Evolutionary conservation across 2,329 filamentous ascomycete species (phyloP).

Genomic region (Coleophoma eucalyptorum): DNA sequence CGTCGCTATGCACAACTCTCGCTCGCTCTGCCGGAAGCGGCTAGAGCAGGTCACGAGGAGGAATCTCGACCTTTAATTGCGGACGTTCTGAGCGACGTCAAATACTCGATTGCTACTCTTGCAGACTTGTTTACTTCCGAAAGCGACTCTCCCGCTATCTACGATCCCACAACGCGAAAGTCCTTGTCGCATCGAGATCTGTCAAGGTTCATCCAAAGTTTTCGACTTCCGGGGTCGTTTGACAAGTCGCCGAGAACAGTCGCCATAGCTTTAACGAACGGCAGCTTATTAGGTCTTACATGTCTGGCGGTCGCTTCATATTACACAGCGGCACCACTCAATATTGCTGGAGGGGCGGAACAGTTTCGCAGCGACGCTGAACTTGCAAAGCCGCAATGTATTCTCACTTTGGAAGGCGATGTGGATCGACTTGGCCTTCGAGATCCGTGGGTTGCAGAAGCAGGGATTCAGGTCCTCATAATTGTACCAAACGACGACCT

Average conservation of each 20-base stretch:
- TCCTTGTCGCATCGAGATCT: conserved; percentile 30
- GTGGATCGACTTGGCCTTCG: conserved; percentile 34
- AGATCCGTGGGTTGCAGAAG: conserved; percentile 26
- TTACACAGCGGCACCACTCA: conserved; percentile 49
- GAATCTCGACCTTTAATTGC: background rate
- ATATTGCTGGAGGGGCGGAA: conserved; percentile 41
- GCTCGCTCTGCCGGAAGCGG: conserved; percentile 32
- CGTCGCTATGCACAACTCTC: conserved; percentile 31
- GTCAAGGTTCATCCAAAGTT: conserved; percentile 27
- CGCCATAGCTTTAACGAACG: conserved; percentile 49
- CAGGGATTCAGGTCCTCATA: conserved; percentile 34
- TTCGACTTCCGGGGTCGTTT: conserved; percentile 25
- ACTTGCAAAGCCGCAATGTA: conserved; percentile 40
- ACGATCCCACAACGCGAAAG: background rate
- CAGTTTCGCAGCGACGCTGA: conserved; percentile 48
- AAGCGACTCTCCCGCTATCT: background rate
- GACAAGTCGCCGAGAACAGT: conserved; percentile 32
- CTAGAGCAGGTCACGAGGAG: conserved; percentile 25
- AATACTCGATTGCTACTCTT: background rate
- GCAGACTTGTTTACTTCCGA: conserved; percentile 1
- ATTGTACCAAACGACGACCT: conserved; percentile 33
- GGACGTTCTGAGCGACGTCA: background rate
- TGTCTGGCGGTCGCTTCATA: conserved; percentile 44
- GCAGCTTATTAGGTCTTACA: conserved; percentile 46
- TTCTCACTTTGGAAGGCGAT: conserved; percentile 40